Percentiles rank a stretch among this genome's conserved stretches.
Evolutionary conservation across 805 yeast species (phyloP).

Genomic region (Brettanomyces sp.): DNA sequence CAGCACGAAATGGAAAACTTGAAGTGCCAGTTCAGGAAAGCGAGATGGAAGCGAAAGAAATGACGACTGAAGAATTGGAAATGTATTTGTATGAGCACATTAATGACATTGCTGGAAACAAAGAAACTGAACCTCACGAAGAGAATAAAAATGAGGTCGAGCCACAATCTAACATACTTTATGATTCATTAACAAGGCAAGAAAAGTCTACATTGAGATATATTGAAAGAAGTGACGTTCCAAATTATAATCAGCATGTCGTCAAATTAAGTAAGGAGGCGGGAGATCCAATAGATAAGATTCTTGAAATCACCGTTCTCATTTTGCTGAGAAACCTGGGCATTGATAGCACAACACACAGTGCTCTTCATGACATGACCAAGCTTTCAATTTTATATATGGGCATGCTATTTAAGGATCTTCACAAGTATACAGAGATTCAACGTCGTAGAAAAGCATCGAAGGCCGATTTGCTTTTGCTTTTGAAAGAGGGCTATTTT

Average conservation of each 20-base stretch:
- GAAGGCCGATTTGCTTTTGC: slow-evolving; percentile 37
- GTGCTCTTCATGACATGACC: slow-evolving; percentile 31
- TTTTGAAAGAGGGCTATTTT: slow-evolving; percentile 35
- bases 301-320: slow-evolving; percentile 27
- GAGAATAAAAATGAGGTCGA: too few relatives aligned
- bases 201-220: not conserved
- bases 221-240: not conserved
- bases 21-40: too few relatives aligned
- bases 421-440: slow-evolving; percentile 43
- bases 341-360: slow-evolving; percentile 17
- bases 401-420: slow-evolving; percentile 27
- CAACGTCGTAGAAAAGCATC: slow-evolving; percentile 55
- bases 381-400: slow-evolving; percentile 27
- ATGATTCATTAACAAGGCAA: not conserved
- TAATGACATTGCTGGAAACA: too few relatives aligned
- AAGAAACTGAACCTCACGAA: too few relatives aligned
- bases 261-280: slow-evolving; percentile 2
- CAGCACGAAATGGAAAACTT: too few relatives aligned
- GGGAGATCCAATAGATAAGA: slow-evolving; percentile 21
- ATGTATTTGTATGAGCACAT: not conserved
- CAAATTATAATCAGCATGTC: not conserved
- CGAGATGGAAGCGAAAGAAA: too few relatives aligned
- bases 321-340: slow-evolving; percentile 26
- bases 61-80: not conserved
- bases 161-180: too few relatives aligned